Evolutionary conservation across 495 filamentous ascomycete genomes (phyloP).

Genomic region (Penicillium malachiteum): DNA sequence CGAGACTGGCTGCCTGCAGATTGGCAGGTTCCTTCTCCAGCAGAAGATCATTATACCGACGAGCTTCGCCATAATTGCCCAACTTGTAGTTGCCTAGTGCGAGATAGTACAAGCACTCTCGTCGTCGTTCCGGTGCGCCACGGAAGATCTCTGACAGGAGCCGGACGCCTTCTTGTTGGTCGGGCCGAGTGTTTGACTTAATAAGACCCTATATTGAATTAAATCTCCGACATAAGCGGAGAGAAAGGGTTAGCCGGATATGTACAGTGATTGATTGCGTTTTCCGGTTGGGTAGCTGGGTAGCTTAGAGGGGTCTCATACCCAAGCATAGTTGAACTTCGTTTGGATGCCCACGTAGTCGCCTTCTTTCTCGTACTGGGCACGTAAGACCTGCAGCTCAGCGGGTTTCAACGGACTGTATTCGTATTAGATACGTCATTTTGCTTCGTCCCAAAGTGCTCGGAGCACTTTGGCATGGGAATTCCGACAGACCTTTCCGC

Average conservation of each 20-base stretch:
- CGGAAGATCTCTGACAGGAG: slow-evolving; percentile 97
- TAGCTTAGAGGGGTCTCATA: slow-evolving; percentile 33
- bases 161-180: slow-evolving; percentile 94
- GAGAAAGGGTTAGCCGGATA: slow-evolving; percentile 11
- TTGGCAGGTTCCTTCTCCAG: slow-evolving; percentile 87
- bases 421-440: slow-evolving; percentile 10
- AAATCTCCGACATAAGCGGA: slow-evolving; percentile 14
- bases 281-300: neutral
- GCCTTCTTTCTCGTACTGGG: slow-evolving; percentile 95
- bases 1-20: slow-evolving; percentile 81
- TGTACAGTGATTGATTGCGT: too few species aligned
- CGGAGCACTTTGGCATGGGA: neutral
- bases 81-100: slow-evolving; percentile 97
- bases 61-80: slow-evolving; percentile 92
- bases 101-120: slow-evolving; percentile 97
- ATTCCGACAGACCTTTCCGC: slow-evolving; percentile 77
- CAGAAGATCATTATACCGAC: slow-evolving; percentile 89
- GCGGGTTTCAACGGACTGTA: slow-evolving; percentile 78
- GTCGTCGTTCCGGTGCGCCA: slow-evolving; percentile 80
- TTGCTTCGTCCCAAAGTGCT: slow-evolving; percentile 3
- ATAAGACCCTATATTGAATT: slow-evolving; percentile 74
- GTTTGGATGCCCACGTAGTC: slow-evolving; percentile 95
- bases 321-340: slow-evolving; percentile 99
- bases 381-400: slow-evolving; percentile 85
- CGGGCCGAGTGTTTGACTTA: slow-evolving; percentile 76